Base-by-base conservation (phyloP, 768 basidiomycete species). In the Mycena floridula region DNA sequence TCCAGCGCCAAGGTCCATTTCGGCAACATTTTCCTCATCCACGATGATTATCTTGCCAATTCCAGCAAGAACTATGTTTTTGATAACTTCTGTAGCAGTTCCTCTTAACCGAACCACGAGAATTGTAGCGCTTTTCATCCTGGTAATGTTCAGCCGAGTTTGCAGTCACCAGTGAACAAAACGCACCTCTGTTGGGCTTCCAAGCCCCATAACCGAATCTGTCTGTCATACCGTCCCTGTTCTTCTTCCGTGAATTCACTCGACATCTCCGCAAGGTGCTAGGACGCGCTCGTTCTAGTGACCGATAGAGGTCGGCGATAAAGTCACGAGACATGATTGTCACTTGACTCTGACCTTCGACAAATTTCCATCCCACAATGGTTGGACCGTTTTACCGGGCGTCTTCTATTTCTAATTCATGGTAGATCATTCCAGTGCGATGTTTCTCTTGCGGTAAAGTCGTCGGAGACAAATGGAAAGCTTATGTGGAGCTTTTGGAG, bases 391-490 rank as follows among this genome's bases (percentile, higher is more conserved):
- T n/a, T n/a, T n/a, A n/a, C n/a, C n/a, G n/a, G n/a, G n/a, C n/a
- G n/a, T n/a, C n/a, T n/a, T n/a, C n/a, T n/a, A n/a, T n/a, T n/a
- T n/a, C n/a, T n/a, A n/a, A n/a, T n/a, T n/a, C n/a, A n/a, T n/a
- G 3, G 32, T 7, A 95, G 94, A 98, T 97, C 49, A 95, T 96
- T 51, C 93, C 94, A 37, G 89, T 97, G 7, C 82, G 94, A 35
- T 95, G 93, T 54, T 96, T 96, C 59, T 91, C 93, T 13, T 95
- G 92, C 58, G 95, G 95, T 37, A 97, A 97, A 65, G 93, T 98
- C 50, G 85, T 97, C 32, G 92, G 95, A 39, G 91, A 97, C 71
- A 89, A 96, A 52, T 97, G 95, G 94, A 85, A 79, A 46, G 75
- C 77, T 18, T 98, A 96, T 62, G 67, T 96, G 27, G 82, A 85